phyloP scores from a whole-genome alignment of 148 eudicot species.

The Diospyros lotus region DNA sequence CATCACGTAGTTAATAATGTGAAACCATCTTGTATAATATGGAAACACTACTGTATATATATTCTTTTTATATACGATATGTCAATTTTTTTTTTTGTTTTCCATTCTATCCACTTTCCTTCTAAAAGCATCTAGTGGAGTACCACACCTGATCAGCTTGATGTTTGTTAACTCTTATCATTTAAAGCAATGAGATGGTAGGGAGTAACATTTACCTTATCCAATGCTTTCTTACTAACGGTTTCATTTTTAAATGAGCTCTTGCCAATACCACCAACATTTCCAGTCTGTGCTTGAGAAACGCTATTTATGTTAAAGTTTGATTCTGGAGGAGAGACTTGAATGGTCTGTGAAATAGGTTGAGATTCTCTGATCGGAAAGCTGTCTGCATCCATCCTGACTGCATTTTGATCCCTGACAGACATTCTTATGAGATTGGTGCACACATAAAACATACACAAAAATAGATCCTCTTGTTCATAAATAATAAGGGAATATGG shows the following conservation, averaged over 20 bases:
- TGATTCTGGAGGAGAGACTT: constrained; percentile 35
- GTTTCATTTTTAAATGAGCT: constrained; percentile 56
- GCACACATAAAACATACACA: not conserved
- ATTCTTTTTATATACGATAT: no score
- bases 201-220: constrained; percentile 56
- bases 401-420: constrained; percentile 42
- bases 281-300: constrained; percentile 38
- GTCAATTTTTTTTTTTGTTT: no score
- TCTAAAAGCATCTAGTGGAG: no score
- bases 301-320: constrained; percentile 29
- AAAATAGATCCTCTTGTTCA: not conserved
- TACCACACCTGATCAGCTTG: no score
- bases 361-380: constrained; percentile 24
- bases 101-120: no score
- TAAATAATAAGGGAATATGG: not conserved
- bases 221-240: constrained; percentile 69
- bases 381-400: constrained; percentile 24
- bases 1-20: no score
- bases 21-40: no score
- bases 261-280: constrained; percentile 30
- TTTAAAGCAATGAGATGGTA: not conserved
- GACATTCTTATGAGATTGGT: not conserved
- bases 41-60: no score
- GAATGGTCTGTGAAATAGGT: constrained; percentile 27
- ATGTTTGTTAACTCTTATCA: not conserved